A percentile compares a stretch with the other conserved stretches of the same genome.
These are phyloP conservation scores for Citrus unshiu DNA, from an alignment of 345 rosid species.

Conservation along the genomic window DNA sequence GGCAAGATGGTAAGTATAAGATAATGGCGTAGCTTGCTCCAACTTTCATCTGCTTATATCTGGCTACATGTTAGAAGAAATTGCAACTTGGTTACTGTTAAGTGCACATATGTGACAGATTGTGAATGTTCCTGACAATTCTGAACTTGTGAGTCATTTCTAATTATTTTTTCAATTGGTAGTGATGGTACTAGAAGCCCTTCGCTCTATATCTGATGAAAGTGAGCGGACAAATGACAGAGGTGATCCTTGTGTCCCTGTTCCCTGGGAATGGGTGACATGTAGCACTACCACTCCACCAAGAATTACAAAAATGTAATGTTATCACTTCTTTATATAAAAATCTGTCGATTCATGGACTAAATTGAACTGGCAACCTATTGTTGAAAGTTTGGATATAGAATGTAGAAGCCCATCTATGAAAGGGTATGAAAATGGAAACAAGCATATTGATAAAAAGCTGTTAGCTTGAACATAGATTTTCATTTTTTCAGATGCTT, in stretches of 20 bases:
- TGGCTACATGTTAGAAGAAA: not conserved
- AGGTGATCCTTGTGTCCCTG: slow-evolving; percentile 94
- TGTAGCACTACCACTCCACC: slow-evolving; percentile 70
- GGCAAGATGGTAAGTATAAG: slow-evolving; percentile 57
- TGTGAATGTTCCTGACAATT: slow-evolving; percentile 4
- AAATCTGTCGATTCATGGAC: not conserved
- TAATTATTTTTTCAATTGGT: slow-evolving; percentile 20
- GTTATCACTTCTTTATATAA: slow-evolving; percentile 1
- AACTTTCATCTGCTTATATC: not conserved
- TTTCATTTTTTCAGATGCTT: not conserved
- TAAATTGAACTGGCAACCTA: not conserved
- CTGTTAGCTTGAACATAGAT: not conserved
- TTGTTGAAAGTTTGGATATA: not conserved
- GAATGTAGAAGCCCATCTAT: not conserved
- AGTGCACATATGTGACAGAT: not conserved
- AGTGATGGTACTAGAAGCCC: slow-evolving; percentile 60
- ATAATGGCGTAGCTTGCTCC: not conserved
- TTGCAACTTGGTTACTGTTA: not conserved
- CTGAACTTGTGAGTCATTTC: slow-evolving; percentile 12
- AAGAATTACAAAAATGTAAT: slow-evolving; percentile 89
- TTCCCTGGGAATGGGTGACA: slow-evolving; percentile 74
- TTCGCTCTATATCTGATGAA: slow-evolving; percentile 46
- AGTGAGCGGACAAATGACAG: slow-evolving; percentile 62
- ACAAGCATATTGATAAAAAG: not conserved
- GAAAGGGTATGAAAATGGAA: not conserved